phyloP scores from a whole-genome alignment of 2,329 filamentous ascomycete species.

The Colletotrichum cordylinicola region DNA sequence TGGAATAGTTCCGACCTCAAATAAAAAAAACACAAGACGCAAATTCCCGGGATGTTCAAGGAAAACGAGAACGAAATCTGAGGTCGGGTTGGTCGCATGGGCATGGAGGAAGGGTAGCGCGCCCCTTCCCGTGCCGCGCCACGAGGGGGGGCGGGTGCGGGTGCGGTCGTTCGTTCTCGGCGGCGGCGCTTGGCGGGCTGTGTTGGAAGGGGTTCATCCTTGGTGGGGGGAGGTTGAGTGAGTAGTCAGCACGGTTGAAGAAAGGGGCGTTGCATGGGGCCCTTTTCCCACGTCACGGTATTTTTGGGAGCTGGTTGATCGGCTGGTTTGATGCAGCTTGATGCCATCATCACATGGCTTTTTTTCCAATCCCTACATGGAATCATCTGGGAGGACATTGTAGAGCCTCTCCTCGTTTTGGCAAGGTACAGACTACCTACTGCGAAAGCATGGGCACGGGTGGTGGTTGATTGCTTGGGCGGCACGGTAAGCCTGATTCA shows the following conservation, averaged over 20 bases:
- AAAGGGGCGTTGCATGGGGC: not conserved
- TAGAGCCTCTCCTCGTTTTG: not conserved
- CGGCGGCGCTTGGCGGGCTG: not conserved
- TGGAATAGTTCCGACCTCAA: not conserved
- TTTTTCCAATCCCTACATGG: not conserved
- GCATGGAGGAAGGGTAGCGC: not conserved
- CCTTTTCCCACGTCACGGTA: not conserved
- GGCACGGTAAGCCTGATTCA: not conserved
- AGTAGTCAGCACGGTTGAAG: not conserved
- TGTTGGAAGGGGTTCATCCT: slow-evolving; percentile 1
- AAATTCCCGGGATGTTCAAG: too few species aligned
- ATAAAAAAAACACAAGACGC: not conserved
- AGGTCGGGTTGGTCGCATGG: not conserved
- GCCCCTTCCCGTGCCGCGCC: slow-evolving; percentile 11
- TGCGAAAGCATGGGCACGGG: not conserved
- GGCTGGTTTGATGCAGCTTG: not conserved
- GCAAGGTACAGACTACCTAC: not conserved
- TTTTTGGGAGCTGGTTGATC: not conserved
- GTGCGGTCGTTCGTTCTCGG: not conserved
- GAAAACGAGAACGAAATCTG: not conserved
- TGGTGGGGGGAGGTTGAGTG: not conserved
- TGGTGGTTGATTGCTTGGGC: not conserved
- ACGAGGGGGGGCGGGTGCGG: not conserved
- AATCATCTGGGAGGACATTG: not conserved
- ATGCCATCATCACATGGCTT: not conserved